Conservation (phyloP, 495 filamentous ascomycete genomes). For the Recurvomyces mirabilis region DNA sequence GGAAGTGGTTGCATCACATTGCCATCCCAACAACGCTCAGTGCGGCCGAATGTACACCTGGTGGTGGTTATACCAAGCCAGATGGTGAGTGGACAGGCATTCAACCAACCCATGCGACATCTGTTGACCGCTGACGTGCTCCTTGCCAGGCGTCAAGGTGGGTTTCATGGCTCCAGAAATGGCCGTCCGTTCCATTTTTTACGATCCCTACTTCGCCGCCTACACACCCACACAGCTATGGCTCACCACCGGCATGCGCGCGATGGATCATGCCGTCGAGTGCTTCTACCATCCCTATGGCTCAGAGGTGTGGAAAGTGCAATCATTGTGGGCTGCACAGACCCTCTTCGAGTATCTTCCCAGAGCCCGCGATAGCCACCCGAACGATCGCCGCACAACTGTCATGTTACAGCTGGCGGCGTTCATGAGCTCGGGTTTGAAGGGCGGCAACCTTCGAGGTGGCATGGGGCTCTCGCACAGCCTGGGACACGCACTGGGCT, state of each 20-base stretch:
- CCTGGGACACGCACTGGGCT: conserved; percentile 25
- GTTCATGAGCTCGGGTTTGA: conserved; percentile 5
- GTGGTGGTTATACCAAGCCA: conserved; percentile 23
- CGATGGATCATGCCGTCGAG: conserved; percentile 26
- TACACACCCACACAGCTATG: conserved; percentile 23
- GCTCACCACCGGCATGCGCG: conserved; percentile 23
- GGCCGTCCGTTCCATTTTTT: conserved; percentile 22
- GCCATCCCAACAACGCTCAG: conserved; percentile 24
- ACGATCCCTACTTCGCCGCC: conserved; percentile 22
- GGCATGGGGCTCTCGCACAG: conserved; percentile 24
- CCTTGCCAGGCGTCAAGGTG: no score
- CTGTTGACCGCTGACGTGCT: no score
- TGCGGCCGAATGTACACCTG: conserved; percentile 24
- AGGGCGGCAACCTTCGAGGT: conserved; percentile 6
- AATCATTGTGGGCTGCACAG: conserved; percentile 20
- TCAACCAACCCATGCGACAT: no score
- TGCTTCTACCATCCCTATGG: conserved; percentile 25
- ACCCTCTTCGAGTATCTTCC: conserved; percentile 23
- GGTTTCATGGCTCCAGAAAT: conserved; percentile 22
- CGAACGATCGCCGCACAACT: conserved; percentile 15
- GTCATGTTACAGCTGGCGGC: conserved; percentile 20
- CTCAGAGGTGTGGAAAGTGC: conserved; percentile 22
- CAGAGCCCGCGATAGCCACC: conserved; percentile 16
- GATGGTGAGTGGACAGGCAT: no score
- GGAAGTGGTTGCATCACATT: conserved; percentile 23